Conservation (phyloP, 2,329 filamentous ascomycete species). For the Thelonectria olida region DNA sequence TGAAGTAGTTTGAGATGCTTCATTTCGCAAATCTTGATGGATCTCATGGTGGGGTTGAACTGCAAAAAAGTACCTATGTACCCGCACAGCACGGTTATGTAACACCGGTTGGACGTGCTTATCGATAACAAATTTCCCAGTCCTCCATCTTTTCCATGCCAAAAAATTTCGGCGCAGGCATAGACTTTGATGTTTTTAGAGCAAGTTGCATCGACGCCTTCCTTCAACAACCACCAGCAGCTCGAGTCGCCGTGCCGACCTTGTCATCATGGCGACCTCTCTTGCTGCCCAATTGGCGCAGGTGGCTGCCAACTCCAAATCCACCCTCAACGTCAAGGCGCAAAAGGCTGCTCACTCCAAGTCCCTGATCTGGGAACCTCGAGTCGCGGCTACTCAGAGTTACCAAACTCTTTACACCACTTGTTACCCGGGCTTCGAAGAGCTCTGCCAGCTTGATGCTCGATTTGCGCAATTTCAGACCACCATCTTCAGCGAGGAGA, state of each 20-base stretch:
- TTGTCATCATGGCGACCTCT: slow-evolving; percentile 75
- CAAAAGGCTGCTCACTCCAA: slow-evolving; percentile 93
- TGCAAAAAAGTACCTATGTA: too few species aligned
- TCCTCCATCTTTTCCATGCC: slow-evolving; percentile 31
- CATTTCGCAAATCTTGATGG: slow-evolving; percentile 17
- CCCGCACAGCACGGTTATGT: too few species aligned
- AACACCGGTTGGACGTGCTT: slow-evolving; percentile 29
- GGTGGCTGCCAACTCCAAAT: slow-evolving; percentile 89
- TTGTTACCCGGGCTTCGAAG: slow-evolving; percentile 89
- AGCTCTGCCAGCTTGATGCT: slow-evolving; percentile 86
- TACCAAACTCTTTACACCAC: slow-evolving; percentile 89
- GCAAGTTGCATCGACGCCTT: slow-evolving; percentile 30
- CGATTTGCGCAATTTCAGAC: slow-evolving; percentile 79
- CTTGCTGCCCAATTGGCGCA: slow-evolving; percentile 94
- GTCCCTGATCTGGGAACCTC: slow-evolving; percentile 91
- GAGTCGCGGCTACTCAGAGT: slow-evolving; percentile 85
- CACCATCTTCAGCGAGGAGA: slow-evolving; percentile 93
- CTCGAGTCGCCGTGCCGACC: slow-evolving; percentile 37
- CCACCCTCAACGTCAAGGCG: slow-evolving; percentile 90
- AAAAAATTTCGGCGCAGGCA: slow-evolving; percentile 44
- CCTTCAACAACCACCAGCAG: slow-evolving; percentile 35
- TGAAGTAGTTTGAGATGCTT: too few species aligned
- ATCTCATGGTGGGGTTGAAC: slow-evolving; percentile 25
- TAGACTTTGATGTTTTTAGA: slow-evolving; percentile 34
- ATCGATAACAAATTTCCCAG: slow-evolving; percentile 44